Percentiles rank a stretch among this genome's conserved stretches.
Evolutionary conservation across 805 yeast species (phyloP).

Genomic region (Hanseniaspora meyeri): DNA sequence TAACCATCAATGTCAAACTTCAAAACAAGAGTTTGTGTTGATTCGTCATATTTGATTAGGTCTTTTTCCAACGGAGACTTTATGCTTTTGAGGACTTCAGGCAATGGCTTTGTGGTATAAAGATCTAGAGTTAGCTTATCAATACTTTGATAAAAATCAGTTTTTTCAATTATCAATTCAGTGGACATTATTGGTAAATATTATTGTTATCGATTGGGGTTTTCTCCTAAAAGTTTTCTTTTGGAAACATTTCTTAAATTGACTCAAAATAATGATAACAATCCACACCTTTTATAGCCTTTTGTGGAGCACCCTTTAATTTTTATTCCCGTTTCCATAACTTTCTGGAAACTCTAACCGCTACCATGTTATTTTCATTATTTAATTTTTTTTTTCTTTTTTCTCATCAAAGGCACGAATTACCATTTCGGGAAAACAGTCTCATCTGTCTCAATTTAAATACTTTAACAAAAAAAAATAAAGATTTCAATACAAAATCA

Average conservation of each 20-base stretch:
- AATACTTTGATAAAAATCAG: slow-evolving; percentile 66
- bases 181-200: neutral
- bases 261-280: too few relatives aligned
- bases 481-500: too few relatives aligned
- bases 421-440: neutral
- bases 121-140: slow-evolving; percentile 50
- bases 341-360: neutral
- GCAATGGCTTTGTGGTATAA: slow-evolving; percentile 50
- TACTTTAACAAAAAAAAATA: neutral
- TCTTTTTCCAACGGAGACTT: neutral
- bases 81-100: neutral
- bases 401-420: neutral
- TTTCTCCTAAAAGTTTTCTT: too few relatives aligned
- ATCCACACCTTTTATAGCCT: too few relatives aligned
- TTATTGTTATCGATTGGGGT: too few relatives aligned
- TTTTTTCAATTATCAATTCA: slow-evolving; percentile 26
- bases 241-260: too few relatives aligned
- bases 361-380: neutral
- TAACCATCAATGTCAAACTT: slow-evolving; percentile 17
- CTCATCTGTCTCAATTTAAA: neutral
- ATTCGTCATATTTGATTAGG: slow-evolving; percentile 29
- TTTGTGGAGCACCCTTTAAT: too few relatives aligned
- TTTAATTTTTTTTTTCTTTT: neutral
- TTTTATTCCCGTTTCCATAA: neutral
- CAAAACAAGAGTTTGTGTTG: slow-evolving; percentile 31